Base-by-base conservation (phyloP, 1,284 basidiomycete genomes). In the Ganoderma lingzhi region DNA sequence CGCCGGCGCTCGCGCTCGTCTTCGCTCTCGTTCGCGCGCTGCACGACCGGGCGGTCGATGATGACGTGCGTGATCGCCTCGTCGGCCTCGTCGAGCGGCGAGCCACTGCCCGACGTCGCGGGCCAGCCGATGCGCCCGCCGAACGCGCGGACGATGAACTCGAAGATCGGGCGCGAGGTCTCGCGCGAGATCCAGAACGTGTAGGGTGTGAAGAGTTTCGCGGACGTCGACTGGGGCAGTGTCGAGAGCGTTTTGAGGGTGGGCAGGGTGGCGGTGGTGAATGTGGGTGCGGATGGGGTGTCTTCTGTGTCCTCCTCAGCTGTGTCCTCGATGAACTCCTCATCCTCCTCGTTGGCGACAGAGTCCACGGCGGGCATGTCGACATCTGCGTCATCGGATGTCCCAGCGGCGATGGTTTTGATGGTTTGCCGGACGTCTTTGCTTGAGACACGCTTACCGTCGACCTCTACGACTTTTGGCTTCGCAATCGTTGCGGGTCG, bases 161-260 rank as follows among this genome's bases (percentile, higher is more conserved):
- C 98, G 83, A 99, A 96, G 70, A 98, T 93, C 30, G 94, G 87
- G 6, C 97, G 90, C 2, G 97, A 95, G 1, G 93, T 95, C 83
- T 99, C 97, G 72, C 98, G 90, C 14, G 98, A 99, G 63, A 99
- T 86, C 86, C 93, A 99, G 84, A 99, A 97, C 1, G 92, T 94
- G 83, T 93, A 99, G 0, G 93, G 90, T 2, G 92, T 84, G 82
- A 99, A 98, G 58, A 99, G 84, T 64, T 84, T 85, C 6, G 87
- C 83, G 28, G 86, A 84, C 65, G 84, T 77, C 55, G 87, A 82
- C 68, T 84, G 85, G 41, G 88, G 89, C 39, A 89, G 81, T 15
- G 88, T 82, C 37, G 88, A 85, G 55, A 97, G 83, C 17, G 93
- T 89, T 74, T 92, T 91, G 70, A 97, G 87, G 0, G 96, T 97